A percentile compares a stretch with the other conserved stretches of the same genome.
phyloP scores from a whole-genome alignment of 1,284 basidiomycete species.

The Pseudozyma sp. region DNA sequence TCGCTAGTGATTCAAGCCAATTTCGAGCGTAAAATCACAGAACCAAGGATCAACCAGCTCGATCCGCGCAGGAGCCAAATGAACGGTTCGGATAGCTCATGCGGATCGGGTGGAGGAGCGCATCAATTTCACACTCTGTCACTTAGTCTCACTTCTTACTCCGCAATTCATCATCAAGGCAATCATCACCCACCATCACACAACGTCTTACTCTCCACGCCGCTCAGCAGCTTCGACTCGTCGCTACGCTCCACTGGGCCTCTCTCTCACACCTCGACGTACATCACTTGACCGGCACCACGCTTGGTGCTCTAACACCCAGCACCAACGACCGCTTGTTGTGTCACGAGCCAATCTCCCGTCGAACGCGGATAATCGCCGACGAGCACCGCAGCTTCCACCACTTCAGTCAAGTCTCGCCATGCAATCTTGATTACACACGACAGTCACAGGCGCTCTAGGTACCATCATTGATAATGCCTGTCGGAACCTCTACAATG shows the following conservation, averaged over 20 bases:
- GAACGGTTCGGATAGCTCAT: conserved; percentile 3
- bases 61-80: conserved; percentile 21
- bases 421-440: neutral
- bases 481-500: conserved; percentile 5
- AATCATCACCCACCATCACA: neutral
- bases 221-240: neutral
- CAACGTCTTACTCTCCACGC: neutral
- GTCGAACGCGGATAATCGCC: no score
- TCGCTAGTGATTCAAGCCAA: no score
- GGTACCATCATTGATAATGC: neutral
- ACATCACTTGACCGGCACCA: no score
- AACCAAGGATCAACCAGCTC: neutral
- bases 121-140: neutral
- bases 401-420: neutral
- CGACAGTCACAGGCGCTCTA: neutral
- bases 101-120: conserved; percentile 24
- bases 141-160: conserved; percentile 5
- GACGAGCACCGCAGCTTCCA: no score
- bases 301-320: no score
- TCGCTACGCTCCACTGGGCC: neutral
- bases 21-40: no score
- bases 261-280: neutral
- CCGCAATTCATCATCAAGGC: neutral
- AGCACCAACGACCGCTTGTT: no score
- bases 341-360: no score